Percentiles rank a stretch among this genome's conserved stretches.
phyloP scores from a whole-genome alignment of 768 basidiomycete species.

The Dioszegia hungarica region DNA sequence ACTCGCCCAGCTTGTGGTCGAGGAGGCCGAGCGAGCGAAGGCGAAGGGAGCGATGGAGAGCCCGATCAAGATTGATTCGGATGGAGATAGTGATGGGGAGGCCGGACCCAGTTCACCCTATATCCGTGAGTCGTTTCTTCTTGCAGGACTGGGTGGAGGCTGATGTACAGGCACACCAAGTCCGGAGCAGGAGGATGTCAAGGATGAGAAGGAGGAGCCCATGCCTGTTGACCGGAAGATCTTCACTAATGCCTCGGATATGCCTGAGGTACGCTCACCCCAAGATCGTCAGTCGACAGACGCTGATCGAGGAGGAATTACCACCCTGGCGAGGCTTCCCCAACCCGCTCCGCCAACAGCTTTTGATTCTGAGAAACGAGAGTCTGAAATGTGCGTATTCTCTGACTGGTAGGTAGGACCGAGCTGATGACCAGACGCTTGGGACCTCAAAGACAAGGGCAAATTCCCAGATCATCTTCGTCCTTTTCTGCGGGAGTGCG shows the following conservation, averaged over 20 bases:
- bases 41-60: neutral
- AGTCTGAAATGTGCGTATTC: slow-evolving; percentile 23
- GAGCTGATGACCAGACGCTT: slow-evolving; percentile 54
- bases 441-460: slow-evolving; percentile 62
- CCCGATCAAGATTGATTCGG: slow-evolving; percentile 29
- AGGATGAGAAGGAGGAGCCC: neutral
- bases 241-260: slow-evolving; percentile 23
- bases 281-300: neutral
- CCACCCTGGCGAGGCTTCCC: slow-evolving; percentile 37
- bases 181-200: neutral
- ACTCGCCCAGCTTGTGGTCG: slow-evolving; percentile 1
- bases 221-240: slow-evolving; percentile 13
- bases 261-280: slow-evolving; percentile 16
- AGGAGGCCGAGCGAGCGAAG: neutral
- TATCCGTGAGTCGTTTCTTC: neutral
- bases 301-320: slow-evolving; percentile 17
- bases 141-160: neutral
- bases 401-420: neutral
- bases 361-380: slow-evolving; percentile 14
- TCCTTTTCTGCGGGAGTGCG: slow-evolving; percentile 64
- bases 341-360: slow-evolving; percentile 9
- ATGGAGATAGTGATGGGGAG: slow-evolving; percentile 16
- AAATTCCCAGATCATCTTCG: slow-evolving; percentile 83
- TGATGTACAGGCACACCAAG: neutral
- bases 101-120: slow-evolving; percentile 10